These are phyloP conservation scores for Circinella minor DNA, from an alignment of 371 early-diverging fungal species.

Conservation along the genomic window DNA sequence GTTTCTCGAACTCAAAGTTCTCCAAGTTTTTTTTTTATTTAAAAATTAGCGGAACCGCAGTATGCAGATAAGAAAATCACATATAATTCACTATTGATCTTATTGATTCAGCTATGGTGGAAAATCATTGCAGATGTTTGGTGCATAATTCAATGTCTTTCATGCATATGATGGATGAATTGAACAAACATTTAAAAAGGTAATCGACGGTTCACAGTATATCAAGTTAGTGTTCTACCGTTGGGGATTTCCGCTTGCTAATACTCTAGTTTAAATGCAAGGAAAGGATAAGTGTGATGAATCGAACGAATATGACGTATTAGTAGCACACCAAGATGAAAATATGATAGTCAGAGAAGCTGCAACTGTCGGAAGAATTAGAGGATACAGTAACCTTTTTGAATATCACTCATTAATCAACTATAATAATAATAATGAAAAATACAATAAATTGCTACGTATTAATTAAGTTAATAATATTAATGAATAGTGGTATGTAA, in stretches of 20 bases:
- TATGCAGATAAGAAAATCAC: slow-evolving; percentile 53
- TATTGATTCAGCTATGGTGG: slow-evolving; percentile 65
- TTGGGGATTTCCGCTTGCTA: slow-evolving; percentile 70
- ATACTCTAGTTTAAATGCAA: slow-evolving; percentile 55
- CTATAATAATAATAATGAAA: too few species aligned
- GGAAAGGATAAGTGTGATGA: slow-evolving; percentile 39
- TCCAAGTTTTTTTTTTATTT: too few species aligned
- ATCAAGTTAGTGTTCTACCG: slow-evolving; percentile 69
- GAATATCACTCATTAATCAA: too few species aligned
- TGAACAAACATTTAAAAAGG: slow-evolving; percentile 27
- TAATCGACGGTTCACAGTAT: neutral
- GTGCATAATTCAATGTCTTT: slow-evolving; percentile 84
- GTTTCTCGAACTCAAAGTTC: too few species aligned
- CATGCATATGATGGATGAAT: slow-evolving; percentile 65
- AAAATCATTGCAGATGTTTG: slow-evolving; percentile 73
- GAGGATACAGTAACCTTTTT: neutral
- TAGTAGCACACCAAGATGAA: slow-evolving; percentile 67
- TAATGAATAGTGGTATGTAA: too few species aligned
- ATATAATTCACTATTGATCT: slow-evolving; percentile 83
- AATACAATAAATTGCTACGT: too few species aligned
- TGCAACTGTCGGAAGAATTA: slow-evolving; percentile 16
- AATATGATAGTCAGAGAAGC: slow-evolving; percentile 79
- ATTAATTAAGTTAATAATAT: too few species aligned
- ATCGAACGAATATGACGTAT: slow-evolving; percentile 62
- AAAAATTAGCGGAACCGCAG: too few species aligned